These are phyloP conservation scores for Candida arabinofermentans DNA, from an alignment of 805 yeast genomes.

Conservation along the genomic window DNA sequence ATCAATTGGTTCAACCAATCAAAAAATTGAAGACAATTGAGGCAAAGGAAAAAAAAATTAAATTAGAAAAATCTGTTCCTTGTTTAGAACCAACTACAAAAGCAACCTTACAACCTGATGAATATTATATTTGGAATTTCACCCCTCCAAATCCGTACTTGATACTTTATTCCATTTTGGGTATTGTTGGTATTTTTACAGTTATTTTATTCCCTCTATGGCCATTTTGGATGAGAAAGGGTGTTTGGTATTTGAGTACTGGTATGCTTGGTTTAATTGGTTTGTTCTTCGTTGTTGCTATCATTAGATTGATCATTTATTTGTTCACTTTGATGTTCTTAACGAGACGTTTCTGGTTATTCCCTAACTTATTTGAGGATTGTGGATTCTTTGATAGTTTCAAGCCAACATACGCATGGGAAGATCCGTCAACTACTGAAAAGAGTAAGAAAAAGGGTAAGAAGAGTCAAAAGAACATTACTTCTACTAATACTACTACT, in stretches of 20 bases:
- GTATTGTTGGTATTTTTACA: conserved; percentile 59
- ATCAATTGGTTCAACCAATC: conserved; percentile 73
- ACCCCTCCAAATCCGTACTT: conserved; percentile 67
- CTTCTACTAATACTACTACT: background rate
- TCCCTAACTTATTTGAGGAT: conserved; percentile 94
- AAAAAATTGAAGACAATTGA: conserved; percentile 67
- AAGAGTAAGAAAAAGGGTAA: conserved; percentile 9
- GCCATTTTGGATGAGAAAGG: conserved; percentile 86
- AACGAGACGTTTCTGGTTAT: conserved; percentile 86
- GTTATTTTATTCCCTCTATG: conserved; percentile 86
- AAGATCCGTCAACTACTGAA: conserved; percentile 28
- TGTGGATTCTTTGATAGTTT: conserved; percentile 93
- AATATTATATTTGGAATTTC: conserved; percentile 82
- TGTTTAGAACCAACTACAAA: conserved; percentile 49
- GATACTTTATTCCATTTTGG: conserved; percentile 57
- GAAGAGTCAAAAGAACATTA: background rate
- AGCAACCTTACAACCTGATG: conserved; percentile 59
- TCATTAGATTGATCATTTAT: conserved; percentile 72
- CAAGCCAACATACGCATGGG: conserved; percentile 85
- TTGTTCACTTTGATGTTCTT: conserved; percentile 51
- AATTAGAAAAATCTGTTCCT: conserved; percentile 61
- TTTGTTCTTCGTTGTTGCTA: conserved; percentile 70
- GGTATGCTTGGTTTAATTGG: conserved; percentile 69
- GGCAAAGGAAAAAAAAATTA: conserved; percentile 56
- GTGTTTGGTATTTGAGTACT: conserved; percentile 88